Base-by-base conservation (phyloP, 805 yeast species). In the Sugiyamaella mastotermitis region DNA sequence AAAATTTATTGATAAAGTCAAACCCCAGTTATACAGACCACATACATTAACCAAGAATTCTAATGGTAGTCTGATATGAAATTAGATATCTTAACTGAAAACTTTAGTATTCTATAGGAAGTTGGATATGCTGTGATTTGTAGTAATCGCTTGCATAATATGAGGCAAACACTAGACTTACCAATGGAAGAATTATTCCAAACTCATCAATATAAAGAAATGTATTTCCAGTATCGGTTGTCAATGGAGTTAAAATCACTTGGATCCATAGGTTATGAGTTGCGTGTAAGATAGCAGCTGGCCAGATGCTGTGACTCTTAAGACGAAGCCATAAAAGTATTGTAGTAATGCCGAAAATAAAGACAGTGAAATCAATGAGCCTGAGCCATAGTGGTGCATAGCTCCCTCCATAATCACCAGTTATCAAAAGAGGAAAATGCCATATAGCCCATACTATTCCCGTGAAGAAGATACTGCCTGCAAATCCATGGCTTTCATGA, bases 121-220 rank as follows among this genome's bases (percentile, higher is more conserved):
- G n/a, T n/a, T n/a, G n/a, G n/a, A n/a, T n/a, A n/a, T n/a, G n/a
- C n/a, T n/a, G n/a, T n/a, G n/a, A n/a, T n/a, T n/a, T n/a, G n/a
- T n/a, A n/a, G n/a, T n/a, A n/a, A n/a, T n/a, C n/a, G n/a, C n/a
- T n/a, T n/a, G n/a, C n/a, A n/a, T n/a, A n/a, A n/a, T n/a, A n/a
- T n/a, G n/a, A n/a, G 78, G 56, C 65, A 87, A 57, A 84, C 83
- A 59, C 14, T 14, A 27, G 17, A 7, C 17, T 11, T 11, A 17
- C 14, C 9, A 27, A 7, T 13, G 17, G 18, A n/a, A 27, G 18
- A 10, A 10, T 17, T 7, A n/a, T 7, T 6, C 30, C 30, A 10
- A 27, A 27, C 18, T 27, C 30, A 27, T 27, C 30, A 27, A 27
- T 27, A 27, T 27, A 27, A 5, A 7, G 14, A 27, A 17, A 14